phyloP scores from a whole-genome alignment of 441 rosid genomes.

The Euphorbia celastroides region DNA sequence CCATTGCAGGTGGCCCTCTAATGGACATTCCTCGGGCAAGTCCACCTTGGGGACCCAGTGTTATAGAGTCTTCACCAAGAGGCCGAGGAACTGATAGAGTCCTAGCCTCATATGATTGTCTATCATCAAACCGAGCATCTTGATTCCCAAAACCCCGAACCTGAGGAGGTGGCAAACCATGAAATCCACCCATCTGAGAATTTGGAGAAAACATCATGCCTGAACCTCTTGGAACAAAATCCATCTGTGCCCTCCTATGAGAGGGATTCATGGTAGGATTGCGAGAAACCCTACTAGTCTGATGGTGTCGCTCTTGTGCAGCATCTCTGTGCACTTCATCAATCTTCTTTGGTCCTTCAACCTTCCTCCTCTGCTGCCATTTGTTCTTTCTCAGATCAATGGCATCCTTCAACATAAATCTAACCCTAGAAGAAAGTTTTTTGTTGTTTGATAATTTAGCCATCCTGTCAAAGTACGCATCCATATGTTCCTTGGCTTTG shows the following conservation, averaged over 20 bases:
- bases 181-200: constrained; percentile 68
- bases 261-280: constrained; percentile 54
- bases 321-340: constrained; percentile 99
- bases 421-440: constrained; percentile 72
- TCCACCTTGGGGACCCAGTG: constrained; percentile 97
- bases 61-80: constrained; percentile 67
- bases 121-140: constrained; percentile 77
- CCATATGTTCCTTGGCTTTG: constrained; percentile 64
- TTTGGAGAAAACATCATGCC: constrained; percentile 60
- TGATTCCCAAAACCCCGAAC: constrained; percentile 60
- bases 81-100: constrained; percentile 69
- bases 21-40: constrained; percentile 90
- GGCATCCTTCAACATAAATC: constrained; percentile 89
- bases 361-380: constrained; percentile 98
- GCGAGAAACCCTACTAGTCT: constrained; percentile 63
- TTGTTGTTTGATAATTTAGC: constrained; percentile 52
- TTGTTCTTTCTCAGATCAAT: constrained; percentile 85
- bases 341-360: constrained; percentile 97
- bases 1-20: constrained; percentile 48
- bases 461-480: constrained; percentile 77
- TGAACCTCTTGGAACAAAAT: constrained; percentile 74
- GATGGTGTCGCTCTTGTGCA: constrained; percentile 90
- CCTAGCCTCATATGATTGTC: constrained; percentile 65
- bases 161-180: constrained; percentile 56
- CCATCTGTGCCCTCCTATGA: constrained; percentile 62